A percentile compares a stretch with the other conserved stretches of the same genome.
phyloP scores from a whole-genome alignment of 2,329 filamentous ascomycete species.

The Arthrinium phaeospermum region DNA sequence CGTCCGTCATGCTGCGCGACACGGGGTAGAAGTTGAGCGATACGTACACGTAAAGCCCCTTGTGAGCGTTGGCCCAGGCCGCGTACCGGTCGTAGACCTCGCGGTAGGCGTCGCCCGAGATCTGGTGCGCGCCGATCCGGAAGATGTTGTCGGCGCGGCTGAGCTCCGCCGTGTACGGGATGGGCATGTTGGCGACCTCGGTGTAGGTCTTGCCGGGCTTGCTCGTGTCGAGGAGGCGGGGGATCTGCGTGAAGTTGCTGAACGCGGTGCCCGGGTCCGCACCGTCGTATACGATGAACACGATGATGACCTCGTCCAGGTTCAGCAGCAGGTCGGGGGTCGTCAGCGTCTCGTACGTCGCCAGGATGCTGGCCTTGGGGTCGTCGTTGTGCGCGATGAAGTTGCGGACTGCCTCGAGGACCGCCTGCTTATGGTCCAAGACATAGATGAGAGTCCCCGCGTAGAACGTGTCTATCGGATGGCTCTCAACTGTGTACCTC shows the following conservation, averaged over 20 bases:
- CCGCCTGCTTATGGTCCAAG: slow-evolving; percentile 34
- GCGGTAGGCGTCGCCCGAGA: slow-evolving; percentile 28
- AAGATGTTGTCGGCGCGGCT: slow-evolving; percentile 41
- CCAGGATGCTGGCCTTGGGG: slow-evolving; percentile 41
- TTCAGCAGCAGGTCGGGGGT: slow-evolving; percentile 37
- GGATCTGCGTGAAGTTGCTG: slow-evolving; percentile 40
- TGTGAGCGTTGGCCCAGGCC: slow-evolving; percentile 38
- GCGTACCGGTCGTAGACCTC: slow-evolving; percentile 35
- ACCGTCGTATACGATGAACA: slow-evolving; percentile 44
- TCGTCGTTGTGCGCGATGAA: slow-evolving; percentile 41
- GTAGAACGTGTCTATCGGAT: slow-evolving; percentile 33
- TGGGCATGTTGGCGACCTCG: slow-evolving; percentile 41
- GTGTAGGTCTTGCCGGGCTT: slow-evolving; percentile 35
- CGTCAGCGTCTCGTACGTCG: slow-evolving; percentile 39
- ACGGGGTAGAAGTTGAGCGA: slow-evolving; percentile 38
- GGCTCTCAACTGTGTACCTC: slow-evolving; percentile 33
- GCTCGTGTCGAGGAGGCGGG: slow-evolving; percentile 36
- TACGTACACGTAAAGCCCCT: slow-evolving; percentile 35
- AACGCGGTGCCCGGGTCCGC: slow-evolving; percentile 39
- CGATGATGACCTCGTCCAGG: slow-evolving; percentile 39
- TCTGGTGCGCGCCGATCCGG: slow-evolving; percentile 39
- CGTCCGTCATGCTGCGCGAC: slow-evolving; percentile 38
- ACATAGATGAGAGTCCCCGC: slow-evolving; percentile 37
- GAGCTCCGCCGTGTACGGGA: slow-evolving; percentile 36
- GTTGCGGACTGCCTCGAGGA: slow-evolving; percentile 36